Percentiles rank a stretch among this genome's conserved stretches.
phyloP scores from a whole-genome alignment of 2,329 filamentous ascomycete species.

The Magnaporthiopsis rhizophila region DNA sequence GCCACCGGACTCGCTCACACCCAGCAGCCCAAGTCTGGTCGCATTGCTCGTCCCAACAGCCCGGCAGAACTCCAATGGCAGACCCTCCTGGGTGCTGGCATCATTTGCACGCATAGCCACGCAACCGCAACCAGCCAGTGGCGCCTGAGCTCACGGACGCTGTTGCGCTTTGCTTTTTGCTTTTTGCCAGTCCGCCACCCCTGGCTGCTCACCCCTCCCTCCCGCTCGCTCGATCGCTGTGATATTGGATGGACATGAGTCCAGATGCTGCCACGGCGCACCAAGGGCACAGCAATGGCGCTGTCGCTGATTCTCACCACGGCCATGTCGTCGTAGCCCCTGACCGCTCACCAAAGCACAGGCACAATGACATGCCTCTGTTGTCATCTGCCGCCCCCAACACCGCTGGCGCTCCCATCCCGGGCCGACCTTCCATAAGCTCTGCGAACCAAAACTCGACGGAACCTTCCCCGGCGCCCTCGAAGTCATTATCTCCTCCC shows the following conservation, averaged over 20 bases:
- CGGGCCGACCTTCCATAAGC: background rate
- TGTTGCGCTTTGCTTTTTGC: background rate
- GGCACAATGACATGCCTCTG: background rate
- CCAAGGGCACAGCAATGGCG: background rate
- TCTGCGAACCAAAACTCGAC: background rate
- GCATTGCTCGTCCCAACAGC: background rate
- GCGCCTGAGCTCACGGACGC: background rate
- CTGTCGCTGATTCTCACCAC: background rate
- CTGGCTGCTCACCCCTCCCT: background rate
- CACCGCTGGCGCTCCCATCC: too few relatives aligned
- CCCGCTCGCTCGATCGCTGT: background rate
- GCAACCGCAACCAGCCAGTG: slow-evolving; percentile 7
- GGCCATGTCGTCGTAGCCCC: background rate
- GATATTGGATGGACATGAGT: background rate
- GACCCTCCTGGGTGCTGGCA: slow-evolving; percentile 4
- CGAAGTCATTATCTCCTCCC: background rate
- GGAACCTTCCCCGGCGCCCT: background rate
- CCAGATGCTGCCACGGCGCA: background rate
- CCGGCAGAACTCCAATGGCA: background rate
- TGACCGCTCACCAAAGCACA: background rate
- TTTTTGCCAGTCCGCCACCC: background rate
- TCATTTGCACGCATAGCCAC: slow-evolving; percentile 8
- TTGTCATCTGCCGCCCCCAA: background rate
- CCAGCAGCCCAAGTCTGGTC: background rate
- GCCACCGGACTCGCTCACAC: background rate